These are phyloP conservation scores for Trifolium subterraneum DNA, from an alignment of 306 rosid species.

Conservation along the genomic window DNA sequence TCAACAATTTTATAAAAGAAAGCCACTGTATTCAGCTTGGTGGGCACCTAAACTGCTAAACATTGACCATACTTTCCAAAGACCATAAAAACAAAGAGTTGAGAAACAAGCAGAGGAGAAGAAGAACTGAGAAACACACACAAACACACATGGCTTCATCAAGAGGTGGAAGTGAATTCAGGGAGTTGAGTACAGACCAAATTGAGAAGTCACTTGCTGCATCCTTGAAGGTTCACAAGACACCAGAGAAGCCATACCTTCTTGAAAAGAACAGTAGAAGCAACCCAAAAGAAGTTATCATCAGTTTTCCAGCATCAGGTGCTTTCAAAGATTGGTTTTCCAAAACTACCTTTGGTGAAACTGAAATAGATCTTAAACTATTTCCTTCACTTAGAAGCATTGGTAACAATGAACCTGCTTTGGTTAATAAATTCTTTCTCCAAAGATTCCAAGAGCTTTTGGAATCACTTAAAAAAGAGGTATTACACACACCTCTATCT, in stretches of 20 bases:
- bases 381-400: conserved; percentile 70
- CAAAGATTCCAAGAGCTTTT: conserved; percentile 45
- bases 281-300: conserved; percentile 14
- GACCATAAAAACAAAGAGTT: neutral
- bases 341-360: conserved; percentile 54
- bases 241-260: neutral
- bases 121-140: neutral
- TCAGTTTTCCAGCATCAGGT: conserved; percentile 15
- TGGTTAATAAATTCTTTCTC: conserved; percentile 55
- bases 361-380: conserved; percentile 30
- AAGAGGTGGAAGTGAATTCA: neutral
- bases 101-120: neutral
- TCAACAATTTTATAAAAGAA: neutral
- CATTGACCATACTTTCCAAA: neutral
- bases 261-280: neutral
- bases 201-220: neutral
- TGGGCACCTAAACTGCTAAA: neutral
- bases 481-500: conserved; percentile 25
- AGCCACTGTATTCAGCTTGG: neutral
- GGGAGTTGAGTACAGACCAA: neutral
- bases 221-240: neutral
- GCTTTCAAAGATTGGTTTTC: conserved; percentile 15
- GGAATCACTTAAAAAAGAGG: conserved; percentile 39
- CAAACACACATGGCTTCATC: neutral
- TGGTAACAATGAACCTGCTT: conserved; percentile 59